Conservation (phyloP, 192 early-diverging fungal genomes). For the Thoreauomyces humboldtii region DNA sequence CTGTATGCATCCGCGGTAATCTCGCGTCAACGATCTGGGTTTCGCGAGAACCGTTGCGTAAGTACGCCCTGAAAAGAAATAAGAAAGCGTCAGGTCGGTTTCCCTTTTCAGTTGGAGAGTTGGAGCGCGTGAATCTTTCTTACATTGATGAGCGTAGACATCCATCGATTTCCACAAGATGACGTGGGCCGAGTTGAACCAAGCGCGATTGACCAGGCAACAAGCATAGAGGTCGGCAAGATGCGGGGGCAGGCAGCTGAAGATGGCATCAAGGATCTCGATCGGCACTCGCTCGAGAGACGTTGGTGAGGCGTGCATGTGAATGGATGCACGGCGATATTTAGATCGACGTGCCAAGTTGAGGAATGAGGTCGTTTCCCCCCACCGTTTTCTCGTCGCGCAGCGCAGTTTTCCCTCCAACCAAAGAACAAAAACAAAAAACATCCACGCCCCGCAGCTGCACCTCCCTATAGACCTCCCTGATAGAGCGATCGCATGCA, state of each 20-base stretch:
- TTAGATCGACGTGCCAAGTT: too few species aligned
- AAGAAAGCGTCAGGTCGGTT: background rate
- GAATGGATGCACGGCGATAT: too few species aligned
- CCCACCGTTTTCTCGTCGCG: too few species aligned
- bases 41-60: background rate
- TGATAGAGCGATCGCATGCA: too few species aligned
- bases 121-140: background rate
- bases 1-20: constrained; percentile 9
- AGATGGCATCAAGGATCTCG: constrained; percentile 11
- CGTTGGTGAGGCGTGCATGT: too few species aligned
- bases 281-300: background rate
- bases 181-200: constrained; percentile 1
- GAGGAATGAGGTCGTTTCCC: too few species aligned
- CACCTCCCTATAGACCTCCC: too few species aligned
- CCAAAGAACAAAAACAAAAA: too few species aligned
- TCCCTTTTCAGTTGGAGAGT: background rate
- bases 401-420: too few species aligned
- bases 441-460: too few species aligned
- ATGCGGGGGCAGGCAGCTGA: background rate
- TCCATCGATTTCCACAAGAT: background rate
- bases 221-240: background rate
- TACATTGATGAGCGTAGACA: constrained; percentile 9
- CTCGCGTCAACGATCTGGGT: background rate
- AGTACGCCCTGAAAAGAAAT: background rate
- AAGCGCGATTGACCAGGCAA: constrained; percentile 5